These are phyloP conservation scores for Hypoxylon sp. DNA, from an alignment of 2,329 filamentous ascomycete genomes.

Conservation along the genomic window DNA sequence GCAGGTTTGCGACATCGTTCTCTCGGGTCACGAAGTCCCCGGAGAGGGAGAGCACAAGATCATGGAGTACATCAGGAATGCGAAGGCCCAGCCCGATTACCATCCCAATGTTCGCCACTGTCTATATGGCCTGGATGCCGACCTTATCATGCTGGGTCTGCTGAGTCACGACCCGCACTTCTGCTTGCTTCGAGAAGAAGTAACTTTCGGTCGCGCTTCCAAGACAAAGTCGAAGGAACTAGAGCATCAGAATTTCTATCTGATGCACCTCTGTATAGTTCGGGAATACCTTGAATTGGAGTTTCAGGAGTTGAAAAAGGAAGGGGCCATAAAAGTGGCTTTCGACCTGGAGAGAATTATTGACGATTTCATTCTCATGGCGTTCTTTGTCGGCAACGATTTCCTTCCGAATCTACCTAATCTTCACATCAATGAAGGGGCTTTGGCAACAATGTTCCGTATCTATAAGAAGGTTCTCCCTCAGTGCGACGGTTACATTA, in stretches of 20 bases:
- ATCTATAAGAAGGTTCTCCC: constrained; percentile 94
- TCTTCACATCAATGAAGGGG: constrained; percentile 98
- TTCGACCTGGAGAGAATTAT: constrained; percentile 98
- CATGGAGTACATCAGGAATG: constrained; percentile 99
- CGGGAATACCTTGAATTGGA: constrained; percentile 97
- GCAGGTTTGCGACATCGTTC: constrained; percentile 95
- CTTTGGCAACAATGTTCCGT: constrained; percentile 95
- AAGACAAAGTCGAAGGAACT: constrained; percentile 94
- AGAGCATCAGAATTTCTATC: constrained; percentile 98
- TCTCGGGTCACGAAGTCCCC: constrained; percentile 97
- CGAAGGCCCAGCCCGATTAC: constrained; percentile 94
- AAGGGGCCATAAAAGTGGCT: constrained; percentile 78
- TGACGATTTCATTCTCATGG: constrained; percentile 99
- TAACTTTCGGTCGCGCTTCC: constrained; percentile 92
- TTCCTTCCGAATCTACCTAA: constrained; percentile 97
- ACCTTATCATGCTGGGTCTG: constrained; percentile 98
- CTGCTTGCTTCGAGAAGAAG: constrained; percentile 95
- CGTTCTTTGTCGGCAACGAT: constrained; percentile 99
- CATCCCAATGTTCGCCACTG: constrained; percentile 95
- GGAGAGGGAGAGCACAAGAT: constrained; percentile 99
- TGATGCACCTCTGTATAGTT: constrained; percentile 97
- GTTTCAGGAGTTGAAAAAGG: constrained; percentile 89
- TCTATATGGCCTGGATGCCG: constrained; percentile 95
- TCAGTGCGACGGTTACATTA: constrained; percentile 92
- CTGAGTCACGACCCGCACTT: constrained; percentile 99